Evolutionary conservation across 495 filamentous ascomycete genomes (phyloP).

Genomic region (Neurospora sp.): DNA sequence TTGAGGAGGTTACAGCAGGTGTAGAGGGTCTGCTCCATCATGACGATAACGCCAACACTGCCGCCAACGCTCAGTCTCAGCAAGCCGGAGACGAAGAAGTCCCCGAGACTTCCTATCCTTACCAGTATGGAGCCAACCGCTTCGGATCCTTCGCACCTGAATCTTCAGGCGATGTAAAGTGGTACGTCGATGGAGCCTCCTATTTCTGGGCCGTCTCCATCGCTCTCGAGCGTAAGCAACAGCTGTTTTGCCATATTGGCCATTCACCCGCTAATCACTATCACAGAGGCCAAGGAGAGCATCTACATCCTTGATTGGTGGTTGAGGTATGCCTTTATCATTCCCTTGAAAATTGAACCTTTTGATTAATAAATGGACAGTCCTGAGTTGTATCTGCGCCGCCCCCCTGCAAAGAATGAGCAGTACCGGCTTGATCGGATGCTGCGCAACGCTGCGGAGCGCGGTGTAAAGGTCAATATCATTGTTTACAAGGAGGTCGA

Average conservation of each 20-base stretch:
- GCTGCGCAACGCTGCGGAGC: constrained; percentile 76
- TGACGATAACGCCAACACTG: background rate
- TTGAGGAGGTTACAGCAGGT: background rate
- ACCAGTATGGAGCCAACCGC: constrained; percentile 45
- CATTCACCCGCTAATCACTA: constrained; percentile 12
- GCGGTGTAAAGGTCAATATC: constrained; percentile 79
- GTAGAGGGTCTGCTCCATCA: background rate
- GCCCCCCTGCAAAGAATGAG: constrained; percentile 73
- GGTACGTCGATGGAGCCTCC: constrained; percentile 87
- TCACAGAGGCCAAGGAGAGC: constrained; percentile 57
- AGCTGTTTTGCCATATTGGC: background rate
- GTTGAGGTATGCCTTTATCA: constrained; percentile 42
- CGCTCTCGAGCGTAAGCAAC: constrained; percentile 55
- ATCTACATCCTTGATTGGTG: constrained; percentile 97
- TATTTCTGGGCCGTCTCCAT: constrained; percentile 87
- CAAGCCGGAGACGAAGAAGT: background rate
- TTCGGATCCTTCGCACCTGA: constrained; percentile 82
- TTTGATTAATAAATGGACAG: constrained; percentile 12
- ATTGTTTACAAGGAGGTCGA: constrained; percentile 96
- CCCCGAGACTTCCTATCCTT: constrained; percentile 4
- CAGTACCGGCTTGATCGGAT: constrained; percentile 83
- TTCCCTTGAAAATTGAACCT: background rate
- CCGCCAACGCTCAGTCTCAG: background rate
- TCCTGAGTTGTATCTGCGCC: constrained; percentile 79
- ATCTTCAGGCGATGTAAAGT: constrained; percentile 83